Base-by-base conservation (phyloP, 2,329 filamentous ascomycete species). In the Phyllosticta citrichinensis region DNA sequence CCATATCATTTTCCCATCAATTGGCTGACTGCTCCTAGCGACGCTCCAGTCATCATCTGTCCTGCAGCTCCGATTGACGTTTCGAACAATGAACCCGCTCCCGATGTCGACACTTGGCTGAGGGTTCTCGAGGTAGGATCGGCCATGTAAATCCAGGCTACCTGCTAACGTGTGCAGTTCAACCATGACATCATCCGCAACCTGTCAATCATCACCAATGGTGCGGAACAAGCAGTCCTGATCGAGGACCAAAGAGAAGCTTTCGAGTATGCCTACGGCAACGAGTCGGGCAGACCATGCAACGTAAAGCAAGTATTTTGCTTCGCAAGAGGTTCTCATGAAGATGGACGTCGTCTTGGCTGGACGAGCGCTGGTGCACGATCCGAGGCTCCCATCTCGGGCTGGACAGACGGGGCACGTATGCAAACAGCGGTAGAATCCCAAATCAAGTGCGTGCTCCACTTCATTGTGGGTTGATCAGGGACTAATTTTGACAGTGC, bases 211-310 rank as follows among this genome's bases (percentile, higher is more conserved):
- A 94, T 97, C 70, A 87, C 86, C 64, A 82, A 91, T 66, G 76
- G 77, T 6, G 90, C 97, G 58, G 94, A 99, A 64, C 92, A 97
- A 71, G 84, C 87, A 8, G 83, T 96, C 5, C 79, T 99, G 0
- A 84, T 97, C 59, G 79, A 85, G 60, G 79, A 87, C 30, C 79
- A 88, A 27, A 73, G 79, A 1, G 82, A 89, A 61, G 94, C 87
- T 1, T 79, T 87, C 52, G 75, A 79, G 3, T 81, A 89, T 54
- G 89, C 96, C 81, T 84, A 87, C 63, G 79, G 81, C 58, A 24
- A 22, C 63, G 6, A 51, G n/a, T 19, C 24, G 14, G 50, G 40
- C 76, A 77, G 77, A n/a, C 85, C 87, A 0, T 79, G 75, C 14
- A 93, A 96, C 64, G 89, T 93, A 11, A 82, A 79, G 58, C 82